These are phyloP conservation scores for Pyronema domesticum DNA, from an alignment of 495 filamentous ascomycete species.

Conservation along the genomic window DNA sequence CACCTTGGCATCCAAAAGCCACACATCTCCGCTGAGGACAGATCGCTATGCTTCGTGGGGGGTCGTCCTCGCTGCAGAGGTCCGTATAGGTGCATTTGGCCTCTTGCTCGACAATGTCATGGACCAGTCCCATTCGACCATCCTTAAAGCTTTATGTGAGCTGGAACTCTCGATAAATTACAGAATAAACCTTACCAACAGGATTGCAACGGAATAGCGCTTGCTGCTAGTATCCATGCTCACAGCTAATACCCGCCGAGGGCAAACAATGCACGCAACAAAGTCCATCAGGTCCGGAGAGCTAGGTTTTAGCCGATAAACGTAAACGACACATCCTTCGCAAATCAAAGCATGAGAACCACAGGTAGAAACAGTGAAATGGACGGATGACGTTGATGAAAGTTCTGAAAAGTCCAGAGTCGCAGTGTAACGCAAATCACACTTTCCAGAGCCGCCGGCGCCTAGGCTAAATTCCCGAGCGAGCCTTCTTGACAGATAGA, in stretches of 20 bases:
- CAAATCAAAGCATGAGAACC: constrained; percentile 41
- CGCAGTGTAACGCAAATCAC: constrained; percentile 25
- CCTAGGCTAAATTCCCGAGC: constrained; percentile 43
- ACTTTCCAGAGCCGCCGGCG: constrained; percentile 32
- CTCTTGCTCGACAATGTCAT: constrained; percentile 31
- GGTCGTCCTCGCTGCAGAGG: constrained; percentile 47
- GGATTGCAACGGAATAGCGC: constrained; percentile 41
- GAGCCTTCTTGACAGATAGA: constrained; percentile 37
- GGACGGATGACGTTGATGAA: constrained; percentile 6
- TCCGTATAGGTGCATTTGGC: constrained; percentile 32
- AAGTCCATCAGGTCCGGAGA: constrained; percentile 11
- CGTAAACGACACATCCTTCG: constrained; percentile 40
- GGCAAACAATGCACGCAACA: constrained; percentile 34
- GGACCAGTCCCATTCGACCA: constrained; percentile 45
- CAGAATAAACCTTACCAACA: constrained; percentile 28
- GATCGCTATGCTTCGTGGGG: constrained; percentile 49
- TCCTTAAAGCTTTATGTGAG: constrained; percentile 17
- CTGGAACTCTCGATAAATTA: not conserved
- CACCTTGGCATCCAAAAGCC: constrained; percentile 49
- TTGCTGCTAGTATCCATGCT: constrained; percentile 45
- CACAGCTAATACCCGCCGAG: constrained; percentile 39
- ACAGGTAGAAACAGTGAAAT: constrained; percentile 29
- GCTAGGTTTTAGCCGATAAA: constrained; percentile 36
- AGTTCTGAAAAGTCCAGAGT: constrained; percentile 22
- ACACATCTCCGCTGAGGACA: constrained; percentile 50